phyloP scores from a whole-genome alignment of 140 eudicot species.

The Bidens hawaiensis region DNA sequence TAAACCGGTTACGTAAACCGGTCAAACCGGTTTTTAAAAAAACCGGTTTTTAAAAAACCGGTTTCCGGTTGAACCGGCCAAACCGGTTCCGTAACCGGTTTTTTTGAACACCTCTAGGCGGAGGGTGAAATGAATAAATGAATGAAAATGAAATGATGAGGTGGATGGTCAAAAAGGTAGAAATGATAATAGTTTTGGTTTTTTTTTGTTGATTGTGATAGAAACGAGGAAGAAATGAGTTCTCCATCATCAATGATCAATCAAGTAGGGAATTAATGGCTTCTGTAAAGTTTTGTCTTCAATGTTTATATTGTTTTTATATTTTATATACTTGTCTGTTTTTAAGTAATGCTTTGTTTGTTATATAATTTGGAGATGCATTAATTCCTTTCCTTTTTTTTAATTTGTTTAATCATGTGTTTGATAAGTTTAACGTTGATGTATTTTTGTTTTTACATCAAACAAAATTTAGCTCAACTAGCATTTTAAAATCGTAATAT shows the following conservation, averaged over 20 bases:
- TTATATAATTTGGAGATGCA: neutral
- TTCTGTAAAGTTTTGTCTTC: neutral
- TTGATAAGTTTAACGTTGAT: no score
- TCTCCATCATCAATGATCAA: slow-evolving; percentile 12
- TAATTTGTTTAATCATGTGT: neutral
- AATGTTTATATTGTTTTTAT: neutral
- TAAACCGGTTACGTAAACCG: no score
- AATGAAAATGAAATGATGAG: slow-evolving; percentile 18
- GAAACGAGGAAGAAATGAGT: slow-evolving; percentile 29
- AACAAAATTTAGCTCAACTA: no score
- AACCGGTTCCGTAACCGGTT: no score
- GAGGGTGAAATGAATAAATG: no score
- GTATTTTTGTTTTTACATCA: no score
- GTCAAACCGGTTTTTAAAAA: no score
- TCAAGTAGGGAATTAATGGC: neutral
- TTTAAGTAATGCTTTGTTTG: neutral
- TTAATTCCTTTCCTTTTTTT: no score
- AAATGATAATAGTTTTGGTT: slow-evolving; percentile 10
- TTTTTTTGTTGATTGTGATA: slow-evolving; percentile 42
- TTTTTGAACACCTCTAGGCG: no score
- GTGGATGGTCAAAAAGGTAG: slow-evolving; percentile 13
- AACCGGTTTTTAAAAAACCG: no score
- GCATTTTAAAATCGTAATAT: no score
- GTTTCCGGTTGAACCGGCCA: no score
- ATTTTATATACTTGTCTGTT: neutral